Evolutionary conservation across 1,284 basidiomycete species (phyloP).

Genomic region (Thecaphora thlaspeos): DNA sequence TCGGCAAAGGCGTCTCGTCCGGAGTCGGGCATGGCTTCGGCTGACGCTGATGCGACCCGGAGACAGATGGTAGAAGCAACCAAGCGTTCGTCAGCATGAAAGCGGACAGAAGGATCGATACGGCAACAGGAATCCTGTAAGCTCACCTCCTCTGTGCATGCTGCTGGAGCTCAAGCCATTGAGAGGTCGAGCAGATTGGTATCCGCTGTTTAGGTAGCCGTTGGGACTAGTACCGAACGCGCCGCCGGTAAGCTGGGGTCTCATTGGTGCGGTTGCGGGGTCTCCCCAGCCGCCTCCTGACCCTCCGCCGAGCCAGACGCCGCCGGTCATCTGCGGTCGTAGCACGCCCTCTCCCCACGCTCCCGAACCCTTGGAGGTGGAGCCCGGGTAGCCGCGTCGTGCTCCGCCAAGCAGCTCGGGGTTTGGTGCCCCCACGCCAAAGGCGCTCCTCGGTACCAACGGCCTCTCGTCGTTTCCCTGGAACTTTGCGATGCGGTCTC

Average conservation of each 20-base stretch:
- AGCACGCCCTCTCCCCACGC: slow-evolving; percentile 46
- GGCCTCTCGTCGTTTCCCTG: slow-evolving; percentile 41
- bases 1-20: slow-evolving; percentile 47
- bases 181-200: too few species aligned
- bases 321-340: slow-evolving; percentile 49
- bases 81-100: too few species aligned
- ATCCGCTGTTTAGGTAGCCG: too few species aligned
- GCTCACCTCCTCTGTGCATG: too few species aligned
- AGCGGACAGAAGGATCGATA: too few species aligned
- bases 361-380: slow-evolving; percentile 34
- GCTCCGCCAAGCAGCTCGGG: slow-evolving; percentile 33
- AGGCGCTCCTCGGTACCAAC: slow-evolving; percentile 45
- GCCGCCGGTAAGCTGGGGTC: slow-evolving; percentile 48
- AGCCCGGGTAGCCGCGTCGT: slow-evolving; percentile 32
- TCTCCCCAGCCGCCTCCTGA: slow-evolving; percentile 36
- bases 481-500: slow-evolving; percentile 48
- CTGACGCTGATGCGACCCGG: neutral
- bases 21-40: slow-evolving; percentile 8
- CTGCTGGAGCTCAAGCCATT: too few species aligned
- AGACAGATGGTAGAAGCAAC: neutral
- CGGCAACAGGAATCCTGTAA: too few species aligned
- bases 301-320: slow-evolving; percentile 42
- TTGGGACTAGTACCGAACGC: too few species aligned
- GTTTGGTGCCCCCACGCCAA: slow-evolving; percentile 47
- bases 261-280: slow-evolving; percentile 16